Base-by-base conservation (phyloP, 2,329 filamentous ascomycete genomes). In the Colletotrichum sp. region DNA sequence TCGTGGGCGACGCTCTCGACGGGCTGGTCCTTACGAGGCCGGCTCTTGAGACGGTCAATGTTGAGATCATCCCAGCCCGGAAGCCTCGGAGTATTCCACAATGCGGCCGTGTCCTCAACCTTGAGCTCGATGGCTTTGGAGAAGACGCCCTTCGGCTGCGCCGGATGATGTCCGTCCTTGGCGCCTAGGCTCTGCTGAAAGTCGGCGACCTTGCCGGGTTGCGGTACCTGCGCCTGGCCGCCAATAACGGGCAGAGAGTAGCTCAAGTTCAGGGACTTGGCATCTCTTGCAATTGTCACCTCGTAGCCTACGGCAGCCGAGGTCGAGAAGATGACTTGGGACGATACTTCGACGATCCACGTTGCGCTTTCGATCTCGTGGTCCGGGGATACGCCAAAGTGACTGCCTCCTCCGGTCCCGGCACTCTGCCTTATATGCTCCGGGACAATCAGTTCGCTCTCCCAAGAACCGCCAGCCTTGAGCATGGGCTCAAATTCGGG, bases 401-500 rank as follows among this genome's bases (percentile, higher is more conserved):
- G 83, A 18, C 87, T 86, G 74, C 85, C 82, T 67, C 84, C 80
- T 52, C 88, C 86, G 44, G 84, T 85, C 67, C 88, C 88, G 69
- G 93, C 93, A 21, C 87, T 90, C 82, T 93, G 91, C 64, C 95
- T 90, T 76, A 97, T 93, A 78, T 93, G 88, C 71, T 96, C 93
- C 0, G 96, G 96, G 1, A 99, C 93, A 7, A 92, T 89, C 78
- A 99, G 90, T 81, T 93, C 92, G 74, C 95, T 94, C 80, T 93
- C 92, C 94, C 96, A 99, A 62, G 90, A 92, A 8, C 95, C 96
- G 34, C 96, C 97, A 10, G 97, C 96, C 88, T 99, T 99, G 82
- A 99, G 90, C 88, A 98, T 96, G 63, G 97, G 96, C 86, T 99
- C 97, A 81, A 97, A 99, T 80, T 98, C 95, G 18, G 97, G 97